Percentiles rank a stretch among this genome's conserved stretches.
These are phyloP conservation scores for Aspergillus sp. DNA, from an alignment of 2,329 filamentous ascomycete genomes.

Conservation along the genomic window DNA sequence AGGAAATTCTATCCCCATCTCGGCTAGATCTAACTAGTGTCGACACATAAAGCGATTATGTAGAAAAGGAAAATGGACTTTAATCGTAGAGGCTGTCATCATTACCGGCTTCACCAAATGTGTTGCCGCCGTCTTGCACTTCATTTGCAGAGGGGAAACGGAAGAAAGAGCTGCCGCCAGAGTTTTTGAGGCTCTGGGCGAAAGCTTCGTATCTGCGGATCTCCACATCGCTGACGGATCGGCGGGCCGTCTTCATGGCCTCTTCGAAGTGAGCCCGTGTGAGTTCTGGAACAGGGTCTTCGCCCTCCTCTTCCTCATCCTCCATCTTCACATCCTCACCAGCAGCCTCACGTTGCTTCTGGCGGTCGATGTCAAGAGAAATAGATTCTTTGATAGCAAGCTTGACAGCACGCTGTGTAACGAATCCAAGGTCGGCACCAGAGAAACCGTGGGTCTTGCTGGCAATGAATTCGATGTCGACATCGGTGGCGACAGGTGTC, in stretches of 20 bases:
- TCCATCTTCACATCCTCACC: conserved; percentile 77
- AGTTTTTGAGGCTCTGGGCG: conserved; percentile 98
- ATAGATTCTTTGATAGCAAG: conserved; percentile 99
- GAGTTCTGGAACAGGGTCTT: conserved; percentile 93
- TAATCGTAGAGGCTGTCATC: conserved; percentile 98
- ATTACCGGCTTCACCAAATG: conserved; percentile 83
- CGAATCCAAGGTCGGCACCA: conserved; percentile 98
- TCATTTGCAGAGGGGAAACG: conserved; percentile 75
- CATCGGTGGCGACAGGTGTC: conserved; percentile 84
- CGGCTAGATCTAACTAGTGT: conserved; percentile 23
- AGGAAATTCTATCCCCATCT: conserved; percentile 20
- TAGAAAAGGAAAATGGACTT: conserved; percentile 32
- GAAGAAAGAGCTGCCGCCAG: conserved; percentile 94
- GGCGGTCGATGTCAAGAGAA: conserved; percentile 79
- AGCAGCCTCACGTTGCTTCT: conserved; percentile 82
- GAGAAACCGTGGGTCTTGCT: conserved; percentile 98
- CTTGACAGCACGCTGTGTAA: conserved; percentile 98
- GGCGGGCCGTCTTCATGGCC: conserved; percentile 91
- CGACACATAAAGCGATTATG: conserved; percentile 49
- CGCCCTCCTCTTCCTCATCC: conserved; percentile 57
- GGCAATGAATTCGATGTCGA: conserved; percentile 89
- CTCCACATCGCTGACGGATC: conserved; percentile 94
- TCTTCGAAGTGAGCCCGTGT: conserved; percentile 98
- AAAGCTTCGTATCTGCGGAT: conserved; percentile 98
- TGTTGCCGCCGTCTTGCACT: conserved; percentile 51